A percentile compares a stretch with the other conserved stretches of the same genome.
Conservation (phyloP, 306 rosid genomes). For the Fragaria nilgerrensis region DNA sequence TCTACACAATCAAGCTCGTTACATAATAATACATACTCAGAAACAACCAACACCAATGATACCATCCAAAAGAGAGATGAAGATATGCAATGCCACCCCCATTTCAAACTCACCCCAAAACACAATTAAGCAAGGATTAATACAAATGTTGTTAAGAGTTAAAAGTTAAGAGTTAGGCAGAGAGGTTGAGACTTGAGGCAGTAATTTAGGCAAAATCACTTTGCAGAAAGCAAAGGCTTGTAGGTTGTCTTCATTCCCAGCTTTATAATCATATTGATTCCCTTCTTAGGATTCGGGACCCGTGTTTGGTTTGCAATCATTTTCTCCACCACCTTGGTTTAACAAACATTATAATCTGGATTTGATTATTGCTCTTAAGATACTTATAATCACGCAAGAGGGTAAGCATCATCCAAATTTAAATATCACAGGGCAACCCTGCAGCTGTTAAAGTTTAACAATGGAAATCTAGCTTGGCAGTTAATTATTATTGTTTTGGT, state of each 20-base stretch:
- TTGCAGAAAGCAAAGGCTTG: conserved; percentile 10
- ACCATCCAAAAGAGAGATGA: not conserved
- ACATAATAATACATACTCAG: not conserved
- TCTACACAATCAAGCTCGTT: not conserved
- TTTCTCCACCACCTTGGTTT: conserved; percentile 12
- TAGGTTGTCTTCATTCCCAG: conserved; percentile 6
- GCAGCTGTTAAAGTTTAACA: not conserved
- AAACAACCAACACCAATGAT: not conserved
- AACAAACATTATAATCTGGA: conserved; percentile 1
- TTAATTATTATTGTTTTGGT: not conserved
- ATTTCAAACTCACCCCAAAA: not conserved
- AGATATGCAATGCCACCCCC: not conserved
- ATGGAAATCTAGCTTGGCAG: not conserved
- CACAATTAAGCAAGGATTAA: not conserved
- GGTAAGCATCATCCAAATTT: not conserved
- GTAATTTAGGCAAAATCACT: conserved; percentile 3
- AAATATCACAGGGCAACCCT: not conserved
- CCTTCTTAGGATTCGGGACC: conserved; percentile 6
- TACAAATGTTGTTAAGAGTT: not conserved
- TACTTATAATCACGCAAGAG: conserved; percentile 4
- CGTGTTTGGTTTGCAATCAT: conserved; percentile 21
- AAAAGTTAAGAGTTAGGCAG: not conserved
- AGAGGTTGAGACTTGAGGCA: not conserved
- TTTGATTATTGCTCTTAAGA: conserved; percentile 4
- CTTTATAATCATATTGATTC: conserved; percentile 5